These are phyloP conservation scores for Penicillium occitanis DNA, from an alignment of 2,329 filamentous ascomycete species.

Conservation along the genomic window DNA sequence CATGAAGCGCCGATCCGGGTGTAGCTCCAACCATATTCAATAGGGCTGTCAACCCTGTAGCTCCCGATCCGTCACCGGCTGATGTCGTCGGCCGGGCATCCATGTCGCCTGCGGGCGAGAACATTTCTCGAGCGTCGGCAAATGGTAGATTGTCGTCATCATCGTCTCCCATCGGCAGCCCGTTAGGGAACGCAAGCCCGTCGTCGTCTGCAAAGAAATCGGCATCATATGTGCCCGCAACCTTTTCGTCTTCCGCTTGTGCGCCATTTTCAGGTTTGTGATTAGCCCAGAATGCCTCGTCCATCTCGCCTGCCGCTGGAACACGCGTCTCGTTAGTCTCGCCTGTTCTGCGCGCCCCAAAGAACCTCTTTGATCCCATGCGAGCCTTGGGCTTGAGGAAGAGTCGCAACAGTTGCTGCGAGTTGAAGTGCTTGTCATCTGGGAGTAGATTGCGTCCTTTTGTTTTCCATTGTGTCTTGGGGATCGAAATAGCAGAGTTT, in stretches of 20 bases:
- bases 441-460: conserved; percentile 90
- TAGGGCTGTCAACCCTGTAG: conserved; percentile 41
- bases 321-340: conserved; percentile 50
- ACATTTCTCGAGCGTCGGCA: conserved; percentile 51
- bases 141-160: conserved; percentile 50
- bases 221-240: conserved; percentile 83
- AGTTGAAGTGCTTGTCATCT: conserved; percentile 98
- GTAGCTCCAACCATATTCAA: conserved; percentile 45
- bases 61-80: conserved; percentile 35
- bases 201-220: conserved; percentile 88
- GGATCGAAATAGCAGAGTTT: conserved; percentile 77
- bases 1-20: conserved; percentile 41
- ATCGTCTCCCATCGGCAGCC: conserved; percentile 47
- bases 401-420: conserved; percentile 79
- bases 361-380: conserved; percentile 65
- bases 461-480: conserved; percentile 93
- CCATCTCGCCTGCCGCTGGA: conserved; percentile 72
- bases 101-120: conserved; percentile 41
- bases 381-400: conserved; percentile 94
- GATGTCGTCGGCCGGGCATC: conserved; percentile 36
- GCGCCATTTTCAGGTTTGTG: conserved; percentile 56
- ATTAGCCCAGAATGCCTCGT: conserved; percentile 93
- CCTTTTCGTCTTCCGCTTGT: conserved; percentile 51
- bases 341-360: conserved; percentile 45
- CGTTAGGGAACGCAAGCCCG: conserved; percentile 48